Percentiles rank a stretch among this genome's conserved stretches.
These are phyloP conservation scores for Lunularia cruciata DNA, from an alignment of 225 moss, liverwort and hornwort species.

Conservation along the genomic window DNA sequence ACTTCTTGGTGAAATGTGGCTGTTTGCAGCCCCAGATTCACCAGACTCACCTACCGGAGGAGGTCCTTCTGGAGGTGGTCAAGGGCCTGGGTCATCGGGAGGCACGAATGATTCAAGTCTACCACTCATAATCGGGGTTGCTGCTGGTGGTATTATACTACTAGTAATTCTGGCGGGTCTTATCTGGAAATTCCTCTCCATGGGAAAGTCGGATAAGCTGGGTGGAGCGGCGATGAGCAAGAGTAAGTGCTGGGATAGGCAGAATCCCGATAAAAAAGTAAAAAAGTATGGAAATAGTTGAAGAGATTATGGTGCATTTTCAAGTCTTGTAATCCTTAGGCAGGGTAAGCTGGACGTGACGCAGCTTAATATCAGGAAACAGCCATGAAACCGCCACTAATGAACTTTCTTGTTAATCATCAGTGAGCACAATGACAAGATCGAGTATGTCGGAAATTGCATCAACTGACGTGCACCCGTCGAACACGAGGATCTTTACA, in stretches of 20 bases:
- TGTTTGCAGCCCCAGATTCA: constrained; percentile 31
- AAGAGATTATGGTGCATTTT: no score
- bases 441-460: constrained; percentile 61
- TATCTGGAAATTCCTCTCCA: constrained; percentile 54
- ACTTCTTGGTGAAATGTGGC: constrained; percentile 24
- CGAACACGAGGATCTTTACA: constrained; percentile 73
- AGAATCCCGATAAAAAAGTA: no score
- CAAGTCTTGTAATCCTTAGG: not conserved
- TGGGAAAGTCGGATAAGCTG: constrained; percentile 48
- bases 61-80: constrained; percentile 2
- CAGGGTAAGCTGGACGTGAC: not conserved
- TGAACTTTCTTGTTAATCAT: constrained; percentile 11
- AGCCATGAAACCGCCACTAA: not conserved
- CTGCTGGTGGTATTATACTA: constrained; percentile 52
- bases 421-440: constrained; percentile 59
- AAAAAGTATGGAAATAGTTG: no score
- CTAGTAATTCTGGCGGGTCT: constrained; percentile 52
- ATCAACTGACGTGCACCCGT: constrained; percentile 73
- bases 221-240: constrained; percentile 50
- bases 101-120: constrained; percentile 49
- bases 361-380: not conserved
- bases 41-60: constrained; percentile 21
- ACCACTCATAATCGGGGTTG: constrained; percentile 67
- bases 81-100: constrained; percentile 42
- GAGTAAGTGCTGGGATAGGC: constrained; percentile 53